Conservation (phyloP, 1,139 yeast species). For the Hansenula sp. region DNA sequence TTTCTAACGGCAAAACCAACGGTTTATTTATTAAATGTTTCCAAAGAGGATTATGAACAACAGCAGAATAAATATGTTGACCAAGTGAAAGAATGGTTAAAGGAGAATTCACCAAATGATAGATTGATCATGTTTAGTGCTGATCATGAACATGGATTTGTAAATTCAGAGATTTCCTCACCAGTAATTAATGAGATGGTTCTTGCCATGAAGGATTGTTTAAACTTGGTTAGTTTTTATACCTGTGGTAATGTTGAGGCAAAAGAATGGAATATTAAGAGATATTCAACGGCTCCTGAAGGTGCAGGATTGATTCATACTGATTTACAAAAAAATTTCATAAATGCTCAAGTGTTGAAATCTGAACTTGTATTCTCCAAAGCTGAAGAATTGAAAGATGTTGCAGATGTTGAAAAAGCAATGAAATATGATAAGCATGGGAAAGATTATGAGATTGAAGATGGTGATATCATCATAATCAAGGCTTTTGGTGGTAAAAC, state of each 20-base stretch:
- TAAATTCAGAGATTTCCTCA: conserved; percentile 26
- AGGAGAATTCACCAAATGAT: conserved; percentile 50
- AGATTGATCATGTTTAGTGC: conserved; percentile 58
- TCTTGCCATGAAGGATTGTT: conserved; percentile 59
- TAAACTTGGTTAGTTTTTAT: conserved; percentile 78
- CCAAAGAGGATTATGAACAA: conserved; percentile 46
- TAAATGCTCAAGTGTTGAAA: conserved; percentile 68
- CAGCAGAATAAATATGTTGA: conserved; percentile 42
- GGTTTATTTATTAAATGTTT: conserved; percentile 56
- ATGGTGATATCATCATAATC: conserved; percentile 71
- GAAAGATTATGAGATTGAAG: conserved; percentile 68
- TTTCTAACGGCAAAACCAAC: conserved; percentile 72
- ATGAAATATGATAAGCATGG: conserved; percentile 39
- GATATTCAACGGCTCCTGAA: conserved; percentile 78
- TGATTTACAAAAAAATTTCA: conserved; percentile 79
- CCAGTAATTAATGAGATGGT: conserved; percentile 35
- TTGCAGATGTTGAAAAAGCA: conserved; percentile 14
- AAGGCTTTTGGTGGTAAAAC: conserved; percentile 44
- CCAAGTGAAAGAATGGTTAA: conserved; percentile 49
- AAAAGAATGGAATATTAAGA: conserved; percentile 86
- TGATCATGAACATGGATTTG: conserved; percentile 42
- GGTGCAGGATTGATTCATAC: conserved; percentile 95
- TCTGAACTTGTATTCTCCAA: conserved; percentile 41
- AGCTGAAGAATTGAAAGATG: conserved; percentile 9
- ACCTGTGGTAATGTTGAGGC: conserved; percentile 92